These are phyloP conservation scores for Solanum hybrid DNA, from an alignment of 305 asterid genomes.

Conservation along the genomic window DNA sequence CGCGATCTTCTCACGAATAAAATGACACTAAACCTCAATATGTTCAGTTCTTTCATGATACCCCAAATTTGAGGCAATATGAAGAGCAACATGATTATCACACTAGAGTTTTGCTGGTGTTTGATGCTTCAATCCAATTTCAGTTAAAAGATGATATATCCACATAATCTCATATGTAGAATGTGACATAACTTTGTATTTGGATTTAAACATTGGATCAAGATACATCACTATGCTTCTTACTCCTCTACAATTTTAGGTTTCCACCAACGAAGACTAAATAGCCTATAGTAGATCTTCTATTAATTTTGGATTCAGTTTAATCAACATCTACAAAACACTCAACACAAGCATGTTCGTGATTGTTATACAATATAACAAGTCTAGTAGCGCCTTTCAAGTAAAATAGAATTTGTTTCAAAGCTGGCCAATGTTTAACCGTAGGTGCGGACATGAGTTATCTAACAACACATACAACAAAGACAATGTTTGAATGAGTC, in stretches of 20 bases:
- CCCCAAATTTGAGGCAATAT: not conserved
- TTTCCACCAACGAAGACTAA: not conserved
- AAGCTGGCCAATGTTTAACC: not conserved
- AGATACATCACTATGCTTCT: not conserved
- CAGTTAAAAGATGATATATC: not conserved
- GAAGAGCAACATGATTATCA: not conserved
- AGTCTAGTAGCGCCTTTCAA: not conserved
- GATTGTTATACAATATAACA: not conserved
- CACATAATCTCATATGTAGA: not conserved
- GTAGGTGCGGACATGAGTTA: not conserved
- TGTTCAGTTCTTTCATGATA: not conserved
- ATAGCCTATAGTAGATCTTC: not conserved
- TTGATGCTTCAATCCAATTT: not conserved
- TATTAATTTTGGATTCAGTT: not conserved
- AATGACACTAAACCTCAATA: not conserved
- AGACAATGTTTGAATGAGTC: not conserved
- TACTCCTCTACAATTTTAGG: not conserved
- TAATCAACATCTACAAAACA: not conserved
- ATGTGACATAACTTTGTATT: not conserved
- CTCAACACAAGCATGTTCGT: not conserved
- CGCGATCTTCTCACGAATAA: not conserved
- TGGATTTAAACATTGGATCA: not conserved
- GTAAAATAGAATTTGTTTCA: not conserved
- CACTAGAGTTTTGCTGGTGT: not conserved
- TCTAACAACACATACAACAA: not conserved